phyloP scores from a whole-genome alignment of 345 rosid species.

The Anacardium occidentale region DNA sequence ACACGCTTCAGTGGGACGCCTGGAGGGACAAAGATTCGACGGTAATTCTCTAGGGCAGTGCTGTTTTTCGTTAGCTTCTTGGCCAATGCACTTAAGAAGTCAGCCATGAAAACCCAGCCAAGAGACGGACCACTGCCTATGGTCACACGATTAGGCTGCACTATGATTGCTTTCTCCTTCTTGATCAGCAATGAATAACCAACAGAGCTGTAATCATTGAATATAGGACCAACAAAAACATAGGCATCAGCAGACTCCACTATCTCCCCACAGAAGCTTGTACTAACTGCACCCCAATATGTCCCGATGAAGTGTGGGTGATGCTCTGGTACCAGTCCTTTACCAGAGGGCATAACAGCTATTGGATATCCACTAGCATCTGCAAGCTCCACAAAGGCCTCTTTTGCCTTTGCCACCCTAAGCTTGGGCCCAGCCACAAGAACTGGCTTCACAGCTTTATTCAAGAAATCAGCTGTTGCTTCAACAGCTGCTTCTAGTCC shows the following conservation, averaged over 20 bases:
- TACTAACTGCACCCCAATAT: slow-evolving; percentile 78
- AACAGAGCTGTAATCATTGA: slow-evolving; percentile 73
- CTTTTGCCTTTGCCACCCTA: slow-evolving; percentile 55
- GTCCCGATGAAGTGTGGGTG: slow-evolving; percentile 71
- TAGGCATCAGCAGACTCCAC: slow-evolving; percentile 84
- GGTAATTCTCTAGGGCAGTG: slow-evolving; percentile 61
- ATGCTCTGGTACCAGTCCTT: slow-evolving; percentile 62
- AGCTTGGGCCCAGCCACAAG: slow-evolving; percentile 64
- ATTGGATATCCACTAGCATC: slow-evolving; percentile 55
- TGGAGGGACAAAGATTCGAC: slow-evolving; percentile 55
- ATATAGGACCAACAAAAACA: slow-evolving; percentile 67
- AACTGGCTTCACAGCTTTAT: slow-evolving; percentile 76
- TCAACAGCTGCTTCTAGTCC: slow-evolving; percentile 77
- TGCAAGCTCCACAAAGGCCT: slow-evolving; percentile 52
- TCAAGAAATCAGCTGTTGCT: slow-evolving; percentile 58
- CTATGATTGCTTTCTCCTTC: slow-evolving; percentile 58
- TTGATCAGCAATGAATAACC: slow-evolving; percentile 68
- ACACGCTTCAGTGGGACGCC: slow-evolving; percentile 50
- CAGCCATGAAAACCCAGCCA: slow-evolving; percentile 78
- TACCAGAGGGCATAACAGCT: slow-evolving; percentile 67
- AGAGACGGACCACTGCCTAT: slow-evolving; percentile 69
- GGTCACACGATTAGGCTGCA: slow-evolving; percentile 66
- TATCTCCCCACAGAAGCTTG: slow-evolving; percentile 61
- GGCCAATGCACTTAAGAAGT: slow-evolving; percentile 56
- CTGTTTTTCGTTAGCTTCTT: slow-evolving; percentile 61